Conservation (phyloP, 352 stramenopile genomes). For the Pythium dissotocum region DNA sequence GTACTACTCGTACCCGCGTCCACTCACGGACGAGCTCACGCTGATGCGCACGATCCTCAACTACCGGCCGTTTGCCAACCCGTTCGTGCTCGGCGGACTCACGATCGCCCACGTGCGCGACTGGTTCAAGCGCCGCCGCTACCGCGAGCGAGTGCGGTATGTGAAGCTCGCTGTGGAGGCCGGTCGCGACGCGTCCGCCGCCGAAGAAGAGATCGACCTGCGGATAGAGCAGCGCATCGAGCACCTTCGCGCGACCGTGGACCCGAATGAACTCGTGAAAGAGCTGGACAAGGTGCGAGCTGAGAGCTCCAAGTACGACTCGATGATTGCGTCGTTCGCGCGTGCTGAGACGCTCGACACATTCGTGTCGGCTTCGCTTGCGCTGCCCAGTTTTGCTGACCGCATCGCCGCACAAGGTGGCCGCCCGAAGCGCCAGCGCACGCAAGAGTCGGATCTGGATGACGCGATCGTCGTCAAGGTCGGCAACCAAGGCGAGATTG, state of each 20-base stretch:
- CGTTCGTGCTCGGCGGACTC: constrained; percentile 56
- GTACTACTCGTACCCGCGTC: constrained; percentile 82
- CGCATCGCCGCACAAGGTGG: constrained; percentile 24
- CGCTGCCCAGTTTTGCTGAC: constrained; percentile 48
- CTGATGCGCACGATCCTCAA: constrained; percentile 85
- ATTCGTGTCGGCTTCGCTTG: constrained; percentile 57
- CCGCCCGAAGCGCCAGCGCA: constrained; percentile 57
- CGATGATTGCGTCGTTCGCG: constrained; percentile 65
- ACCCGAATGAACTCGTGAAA: constrained; percentile 81
- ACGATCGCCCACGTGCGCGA: constrained; percentile 75
- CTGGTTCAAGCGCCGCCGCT: constrained; percentile 85
- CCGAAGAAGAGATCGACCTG: constrained; percentile 77
- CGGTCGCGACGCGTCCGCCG: constrained; percentile 52
- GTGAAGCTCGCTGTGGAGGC: constrained; percentile 73
- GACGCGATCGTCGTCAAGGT: constrained; percentile 69
- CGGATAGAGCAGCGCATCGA: constrained; percentile 81
- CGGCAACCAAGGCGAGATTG: constrained; percentile 57
- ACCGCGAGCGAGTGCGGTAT: constrained; percentile 77
- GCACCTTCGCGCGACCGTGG: constrained; percentile 58
- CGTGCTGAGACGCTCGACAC: constrained; percentile 54
- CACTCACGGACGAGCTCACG: constrained; percentile 76
- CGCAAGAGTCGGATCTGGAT: constrained; percentile 65
- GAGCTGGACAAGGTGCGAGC: constrained; percentile 72
- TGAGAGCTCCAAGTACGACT: constrained; percentile 66
- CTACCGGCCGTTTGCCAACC: constrained; percentile 75